phyloP scores from a whole-genome alignment of 352 stramenopile species.

The Blastocystis sp. region DNA sequence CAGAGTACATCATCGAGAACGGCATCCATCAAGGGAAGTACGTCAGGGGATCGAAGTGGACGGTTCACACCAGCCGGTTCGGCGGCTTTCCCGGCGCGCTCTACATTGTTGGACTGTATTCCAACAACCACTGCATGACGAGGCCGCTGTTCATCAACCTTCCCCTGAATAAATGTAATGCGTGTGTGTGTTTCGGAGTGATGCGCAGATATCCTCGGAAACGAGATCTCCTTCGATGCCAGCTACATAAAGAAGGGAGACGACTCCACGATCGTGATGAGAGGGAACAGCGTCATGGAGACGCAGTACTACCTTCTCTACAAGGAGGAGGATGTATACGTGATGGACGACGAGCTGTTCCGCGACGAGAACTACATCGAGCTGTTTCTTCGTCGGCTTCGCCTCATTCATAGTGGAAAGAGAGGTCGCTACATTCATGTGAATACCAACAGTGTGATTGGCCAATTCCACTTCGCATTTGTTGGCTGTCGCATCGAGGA shows the following conservation, averaged over 20 bases:
- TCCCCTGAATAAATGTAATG: conserved; percentile 35
- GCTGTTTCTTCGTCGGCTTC: neutral
- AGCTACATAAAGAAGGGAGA: conserved; percentile 4
- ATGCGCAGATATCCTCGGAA: conserved; percentile 24
- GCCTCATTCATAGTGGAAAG: conserved; percentile 12
- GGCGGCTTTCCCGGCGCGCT: conserved; percentile 28
- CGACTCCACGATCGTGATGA: conserved; percentile 16
- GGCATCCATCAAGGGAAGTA: conserved; percentile 51
- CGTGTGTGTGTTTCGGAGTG: neutral
- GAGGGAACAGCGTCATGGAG: conserved; percentile 60
- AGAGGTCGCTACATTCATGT: conserved; percentile 21
- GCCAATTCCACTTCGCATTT: conserved; percentile 33
- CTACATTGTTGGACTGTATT: conserved; percentile 56
- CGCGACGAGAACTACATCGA: conserved; percentile 54
- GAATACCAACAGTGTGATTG: neutral
- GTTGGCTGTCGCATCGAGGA: conserved; percentile 40
- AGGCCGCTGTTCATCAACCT: conserved; percentile 52
- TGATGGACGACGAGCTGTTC: conserved; percentile 27
- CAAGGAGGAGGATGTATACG: neutral
- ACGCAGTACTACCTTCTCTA: conserved; percentile 52
- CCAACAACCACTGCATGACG: conserved; percentile 27
- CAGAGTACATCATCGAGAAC: conserved; percentile 56
- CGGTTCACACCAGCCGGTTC: conserved; percentile 3
- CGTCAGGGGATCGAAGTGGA: conserved; percentile 15
- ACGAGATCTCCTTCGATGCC: conserved; percentile 47